Conservation (phyloP, 768 basidiomycete species). For the Mycena crocata region DNA sequence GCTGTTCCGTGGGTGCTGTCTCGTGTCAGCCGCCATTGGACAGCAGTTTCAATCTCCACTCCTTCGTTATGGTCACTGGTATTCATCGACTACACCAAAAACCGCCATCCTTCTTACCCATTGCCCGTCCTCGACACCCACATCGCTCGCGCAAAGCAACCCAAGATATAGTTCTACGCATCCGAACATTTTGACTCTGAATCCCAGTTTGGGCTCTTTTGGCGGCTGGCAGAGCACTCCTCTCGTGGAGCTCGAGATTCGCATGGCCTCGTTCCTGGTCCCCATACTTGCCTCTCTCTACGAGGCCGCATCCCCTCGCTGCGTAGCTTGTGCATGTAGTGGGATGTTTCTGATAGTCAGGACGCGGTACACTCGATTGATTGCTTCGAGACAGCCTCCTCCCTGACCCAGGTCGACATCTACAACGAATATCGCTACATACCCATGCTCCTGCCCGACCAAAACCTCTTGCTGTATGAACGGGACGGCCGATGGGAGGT, state of each 20-base stretch:
- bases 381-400: not conserved
- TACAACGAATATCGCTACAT: not conserved
- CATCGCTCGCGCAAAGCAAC: not conserved
- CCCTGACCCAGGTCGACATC: not conserved
- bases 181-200: not conserved
- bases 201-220: constrained; percentile 2
- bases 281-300: not conserved
- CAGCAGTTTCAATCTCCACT: not conserved
- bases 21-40: not conserved
- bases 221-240: not conserved
- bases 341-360: not conserved
- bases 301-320: not conserved
- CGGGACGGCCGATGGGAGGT: not conserved
- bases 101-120: not conserved
- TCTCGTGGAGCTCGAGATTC: not conserved
- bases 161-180: not conserved
- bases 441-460: not conserved
- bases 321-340: not conserved
- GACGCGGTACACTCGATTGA: not conserved
- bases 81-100: not conserved
- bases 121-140: not conserved
- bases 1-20: not conserved
- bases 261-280: not conserved
- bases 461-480: not conserved
- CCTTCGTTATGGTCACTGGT: not conserved